Conservation (phyloP, 2,329 filamentous ascomycete species). For the Neofusicoccum laricinum region DNA sequence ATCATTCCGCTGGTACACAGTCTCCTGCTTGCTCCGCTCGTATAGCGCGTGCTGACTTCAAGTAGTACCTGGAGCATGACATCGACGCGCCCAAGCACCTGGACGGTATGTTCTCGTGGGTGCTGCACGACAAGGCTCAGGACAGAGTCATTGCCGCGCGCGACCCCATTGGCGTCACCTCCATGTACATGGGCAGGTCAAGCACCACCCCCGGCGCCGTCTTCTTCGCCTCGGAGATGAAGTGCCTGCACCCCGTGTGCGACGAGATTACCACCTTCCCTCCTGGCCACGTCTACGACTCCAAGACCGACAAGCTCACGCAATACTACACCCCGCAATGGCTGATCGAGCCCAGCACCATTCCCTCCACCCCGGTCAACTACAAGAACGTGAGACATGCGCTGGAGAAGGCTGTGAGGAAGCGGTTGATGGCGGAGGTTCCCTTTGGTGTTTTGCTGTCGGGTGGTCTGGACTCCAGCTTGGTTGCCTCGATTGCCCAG, state of each 20-base stretch:
- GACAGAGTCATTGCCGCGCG: conserved; percentile 91
- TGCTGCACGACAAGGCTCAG: conserved; percentile 92
- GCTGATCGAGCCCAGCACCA: conserved; percentile 74
- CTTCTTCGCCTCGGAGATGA: conserved; percentile 96
- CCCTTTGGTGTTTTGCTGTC: conserved; percentile 95
- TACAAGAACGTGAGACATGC: conserved; percentile 76
- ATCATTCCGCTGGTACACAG: conserved; percentile 86
- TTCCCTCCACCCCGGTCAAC: conserved; percentile 79
- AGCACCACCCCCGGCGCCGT: conserved; percentile 78
- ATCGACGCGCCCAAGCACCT: conserved; percentile 89
- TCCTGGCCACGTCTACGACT: conserved; percentile 94
- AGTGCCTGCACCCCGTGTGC: conserved; percentile 88
- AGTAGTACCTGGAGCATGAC: conserved; percentile 84
- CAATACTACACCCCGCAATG: conserved; percentile 90
- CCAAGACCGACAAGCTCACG: conserved; percentile 77
- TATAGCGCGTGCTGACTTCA: conserved; percentile 22
- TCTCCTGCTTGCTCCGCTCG: not conserved
- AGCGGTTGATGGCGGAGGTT: conserved; percentile 97
- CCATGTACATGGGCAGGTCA: conserved; percentile 90
- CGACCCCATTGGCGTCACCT: conserved; percentile 95
- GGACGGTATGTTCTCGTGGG: conserved; percentile 99
- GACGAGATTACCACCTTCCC: conserved; percentile 94
- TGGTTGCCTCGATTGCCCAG: conserved; percentile 94
- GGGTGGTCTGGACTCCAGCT: conserved; percentile 89
- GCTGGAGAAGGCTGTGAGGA: conserved; percentile 87